These are phyloP conservation scores for Allium sativum DNA, from an alignment of 106 monocot genomes.

Conservation along the genomic window DNA sequence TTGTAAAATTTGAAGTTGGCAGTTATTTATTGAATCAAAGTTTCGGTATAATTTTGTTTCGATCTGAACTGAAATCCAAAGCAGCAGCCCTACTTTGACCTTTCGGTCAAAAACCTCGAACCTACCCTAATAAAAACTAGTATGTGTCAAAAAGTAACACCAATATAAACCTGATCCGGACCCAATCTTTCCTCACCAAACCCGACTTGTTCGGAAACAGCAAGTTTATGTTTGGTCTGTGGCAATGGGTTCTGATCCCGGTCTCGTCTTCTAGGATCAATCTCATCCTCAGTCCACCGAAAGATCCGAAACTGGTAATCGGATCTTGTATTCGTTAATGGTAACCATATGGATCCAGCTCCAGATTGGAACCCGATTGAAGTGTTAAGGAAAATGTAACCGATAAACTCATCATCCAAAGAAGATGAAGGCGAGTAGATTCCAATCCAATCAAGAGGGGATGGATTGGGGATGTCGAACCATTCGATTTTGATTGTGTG, in stretches of 20 bases:
- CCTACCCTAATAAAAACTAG: too few relatives aligned
- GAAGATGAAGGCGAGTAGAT: conserved; percentile 82
- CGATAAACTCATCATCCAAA: conserved; percentile 55
- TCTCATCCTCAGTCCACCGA: conserved; percentile 60
- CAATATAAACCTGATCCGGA: conserved; percentile 34
- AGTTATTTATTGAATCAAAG: too few relatives aligned
- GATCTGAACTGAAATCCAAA: too few relatives aligned
- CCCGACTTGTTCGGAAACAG: conserved; percentile 37
- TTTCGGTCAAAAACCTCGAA: too few relatives aligned
- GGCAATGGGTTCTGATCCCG: conserved; percentile 83
- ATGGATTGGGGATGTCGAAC: conserved; percentile 56
- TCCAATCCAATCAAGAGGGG: conserved; percentile 68
- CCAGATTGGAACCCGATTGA: conserved; percentile 46
- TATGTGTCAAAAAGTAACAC: too few relatives aligned
- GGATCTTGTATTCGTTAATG: conserved; percentile 62
- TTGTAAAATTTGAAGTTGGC: too few relatives aligned
- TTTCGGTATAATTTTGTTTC: too few relatives aligned
- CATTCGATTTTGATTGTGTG: conserved; percentile 44
- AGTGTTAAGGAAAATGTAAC: conserved; percentile 74
- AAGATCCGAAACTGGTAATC: conserved; percentile 74
- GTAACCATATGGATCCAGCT: conserved; percentile 46
- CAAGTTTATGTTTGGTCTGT: conserved; percentile 39
- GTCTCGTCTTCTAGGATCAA: conserved; percentile 42
- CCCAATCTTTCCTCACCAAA: conserved; percentile 15
- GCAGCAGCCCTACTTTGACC: too few relatives aligned